phyloP scores from a whole-genome alignment of 495 filamentous ascomycete genomes.

The Annulohypoxylon moriforme region DNA sequence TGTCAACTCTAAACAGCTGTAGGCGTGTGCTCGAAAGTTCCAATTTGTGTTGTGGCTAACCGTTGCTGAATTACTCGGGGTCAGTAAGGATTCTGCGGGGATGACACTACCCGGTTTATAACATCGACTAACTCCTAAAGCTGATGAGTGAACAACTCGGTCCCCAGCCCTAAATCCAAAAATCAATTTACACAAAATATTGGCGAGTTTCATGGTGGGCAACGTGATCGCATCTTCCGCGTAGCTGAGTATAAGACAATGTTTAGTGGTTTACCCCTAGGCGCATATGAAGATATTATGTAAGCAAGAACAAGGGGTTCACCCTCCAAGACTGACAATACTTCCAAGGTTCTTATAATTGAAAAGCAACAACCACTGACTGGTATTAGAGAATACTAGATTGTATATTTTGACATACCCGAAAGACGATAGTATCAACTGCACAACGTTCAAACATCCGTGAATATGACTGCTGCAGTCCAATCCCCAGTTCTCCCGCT shows the following conservation, averaged over 20 bases:
- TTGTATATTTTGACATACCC: neutral
- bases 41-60: neutral
- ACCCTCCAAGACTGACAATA: neutral
- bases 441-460: neutral
- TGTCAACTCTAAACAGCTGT: neutral
- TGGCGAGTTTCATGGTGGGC: neutral
- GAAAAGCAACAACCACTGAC: neutral
- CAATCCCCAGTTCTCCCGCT: neutral
- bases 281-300: neutral
- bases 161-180: neutral
- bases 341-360: neutral
- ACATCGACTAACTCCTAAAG: neutral
- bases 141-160: neutral
- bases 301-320: neutral
- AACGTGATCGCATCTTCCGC: too few relatives aligned
- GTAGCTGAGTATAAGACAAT: neutral
- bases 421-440: neutral
- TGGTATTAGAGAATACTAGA: neutral
- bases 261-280: too few relatives aligned
- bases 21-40: neutral
- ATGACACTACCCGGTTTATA: neutral
- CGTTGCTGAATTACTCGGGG: neutral
- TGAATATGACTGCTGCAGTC: neutral
- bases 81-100: neutral
- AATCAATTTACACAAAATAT: neutral